Evolutionary conservation across 495 filamentous ascomycete species (phyloP), one percentile per base, ranked within the genome.

Genomic region (Lichenothelia convexa): DNA sequence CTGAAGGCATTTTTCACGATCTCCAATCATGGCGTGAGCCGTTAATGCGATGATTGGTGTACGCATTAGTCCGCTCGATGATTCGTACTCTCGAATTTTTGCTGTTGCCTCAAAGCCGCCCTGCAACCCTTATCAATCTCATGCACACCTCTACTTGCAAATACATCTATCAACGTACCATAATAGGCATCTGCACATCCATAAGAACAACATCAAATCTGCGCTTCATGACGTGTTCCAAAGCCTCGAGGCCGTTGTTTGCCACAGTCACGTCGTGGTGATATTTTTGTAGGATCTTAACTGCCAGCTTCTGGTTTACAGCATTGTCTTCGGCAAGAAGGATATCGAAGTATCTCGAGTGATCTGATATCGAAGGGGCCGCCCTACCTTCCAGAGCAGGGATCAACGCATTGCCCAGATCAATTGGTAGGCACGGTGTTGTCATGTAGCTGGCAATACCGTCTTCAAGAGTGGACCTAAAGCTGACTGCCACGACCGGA

Each of bases 121-220:
- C 75, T 80, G 42, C 42, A 43, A 13, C 3, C 8, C 6, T 15
- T 0, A 21, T n/a, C n/a, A n/a, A n/a, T n/a, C n/a, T n/a, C n/a
- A n/a, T n/a, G n/a, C n/a, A n/a, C n/a, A n/a, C n/a, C n/a, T n/a
- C n/a, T n/a, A n/a, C n/a, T n/a, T n/a, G n/a, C n/a, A n/a, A n/a
- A n/a, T n/a, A n/a, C n/a, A n/a, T n/a, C n/a, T n/a, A n/a, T 13
- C 8, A 20, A 51, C 68, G 52, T 60, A 79, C 75, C 86, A 99
- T 95, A 42, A 95, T 77, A 16, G 91, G 91, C 91, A 99, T 99
- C 55, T 95, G 91, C 5, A 99, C 91, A 48, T 99, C 89, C 89
- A 99, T 99, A 32, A 99, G 60, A 43, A 97, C 89, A 47, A 92
- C 81, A 58, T 97, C 89, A 50, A 87, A 97, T 43, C 82, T 78